Percentiles rank a stretch among this genome's conserved stretches.
Evolutionary conservation across 2,329 filamentous ascomycete species (phyloP).

Genomic region (Pseudogymnoascus verrucosus): DNA sequence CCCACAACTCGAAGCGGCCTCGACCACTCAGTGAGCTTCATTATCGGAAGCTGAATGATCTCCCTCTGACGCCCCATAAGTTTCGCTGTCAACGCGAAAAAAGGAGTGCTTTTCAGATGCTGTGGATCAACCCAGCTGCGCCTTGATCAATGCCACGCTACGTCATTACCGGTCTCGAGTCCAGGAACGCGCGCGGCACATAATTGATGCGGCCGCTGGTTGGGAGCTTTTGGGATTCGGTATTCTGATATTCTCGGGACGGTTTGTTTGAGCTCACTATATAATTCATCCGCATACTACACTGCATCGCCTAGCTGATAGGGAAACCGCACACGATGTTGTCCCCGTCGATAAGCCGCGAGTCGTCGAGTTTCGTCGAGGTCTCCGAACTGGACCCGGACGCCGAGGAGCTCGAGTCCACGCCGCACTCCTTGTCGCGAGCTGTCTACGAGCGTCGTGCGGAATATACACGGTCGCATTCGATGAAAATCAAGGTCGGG

Average conservation of each 20-base stretch:
- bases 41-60: background rate
- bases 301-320: background rate
- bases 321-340: background rate
- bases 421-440: constrained; percentile 51
- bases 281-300: background rate
- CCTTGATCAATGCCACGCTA: background rate
- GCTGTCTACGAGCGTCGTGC: constrained; percentile 63
- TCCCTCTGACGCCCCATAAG: background rate
- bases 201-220: background rate
- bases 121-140: background rate
- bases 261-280: background rate
- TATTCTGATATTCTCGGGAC: background rate
- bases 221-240: background rate
- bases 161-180: background rate
- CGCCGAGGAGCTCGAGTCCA: constrained; percentile 21
- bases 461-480: constrained; percentile 70
- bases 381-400: background rate
- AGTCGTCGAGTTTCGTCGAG: background rate
- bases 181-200: background rate
- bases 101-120: background rate
- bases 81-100: background rate
- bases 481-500: constrained; percentile 79
- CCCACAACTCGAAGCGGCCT: background rate
- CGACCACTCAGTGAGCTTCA: background rate
- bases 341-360: background rate